Evolutionary conservation across 1,284 basidiomycete genomes (phyloP), one percentile per base, ranked within the genome.

Genomic region (Erythrobasidium hasegawianum): DNA sequence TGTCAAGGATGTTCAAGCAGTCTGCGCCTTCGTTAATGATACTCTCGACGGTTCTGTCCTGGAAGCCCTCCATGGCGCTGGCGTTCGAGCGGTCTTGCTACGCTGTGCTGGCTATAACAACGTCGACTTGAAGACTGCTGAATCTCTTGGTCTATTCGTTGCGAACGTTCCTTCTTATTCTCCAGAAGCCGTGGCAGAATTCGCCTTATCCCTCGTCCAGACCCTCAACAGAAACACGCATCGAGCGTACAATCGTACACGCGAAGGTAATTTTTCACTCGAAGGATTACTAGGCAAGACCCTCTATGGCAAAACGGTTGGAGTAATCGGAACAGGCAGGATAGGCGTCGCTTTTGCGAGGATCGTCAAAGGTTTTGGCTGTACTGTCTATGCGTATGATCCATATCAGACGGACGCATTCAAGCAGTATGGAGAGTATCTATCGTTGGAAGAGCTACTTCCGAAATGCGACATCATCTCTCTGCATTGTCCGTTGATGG

Each of bases 1-100:
- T 10, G 56, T 38, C 22, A n/a, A 29, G 16, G 56, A 45, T 40
- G 29, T 29, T 5, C 18, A 38, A 16, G 56, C 56, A 41, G 71
- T 72, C n/a, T 74, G 72, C 58, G 60, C 71, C 38, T 75, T 75
- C 60, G 73, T 75, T n/a, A 75, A 75, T 54, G 73, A 75, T 60
- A 61, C 59, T 16, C 70, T 65, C 20, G 64, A 68, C 45, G 69
- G 57, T 5, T 61, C 58, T 20, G 70, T 67, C 18, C 52, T 74
- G n/a, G 56, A 71, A 54, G 68, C 57, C 9, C 66, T 75, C 13
- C 50, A 69, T 18, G 50, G 57, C 4, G 54, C 56, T 26, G 71
- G 72, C 10, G 67, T 74, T 13, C 71, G 70, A 45, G 62, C 60
- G 39, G 64, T 75, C 20, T 71, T 73, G 14, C 60, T 75, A 18